These are phyloP conservation scores for Pichiaceae sp. DNA, from an alignment of 1,139 yeast species.

Conservation along the genomic window DNA sequence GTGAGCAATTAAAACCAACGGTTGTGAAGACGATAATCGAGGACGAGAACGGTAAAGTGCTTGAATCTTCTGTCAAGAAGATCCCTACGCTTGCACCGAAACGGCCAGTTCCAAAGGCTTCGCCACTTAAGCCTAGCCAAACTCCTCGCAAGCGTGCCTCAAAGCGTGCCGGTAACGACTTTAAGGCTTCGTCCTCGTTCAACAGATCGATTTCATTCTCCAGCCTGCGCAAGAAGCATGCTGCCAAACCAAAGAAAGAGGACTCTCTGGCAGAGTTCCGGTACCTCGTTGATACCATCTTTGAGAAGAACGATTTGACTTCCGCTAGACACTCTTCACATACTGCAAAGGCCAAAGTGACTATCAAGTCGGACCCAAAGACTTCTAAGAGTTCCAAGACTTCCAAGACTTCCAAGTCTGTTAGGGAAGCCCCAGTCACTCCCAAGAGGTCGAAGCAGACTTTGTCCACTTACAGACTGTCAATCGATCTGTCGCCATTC, in stretches of 20 bases:
- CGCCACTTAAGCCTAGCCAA: too few relatives aligned
- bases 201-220: constrained; percentile 30
- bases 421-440: background rate
- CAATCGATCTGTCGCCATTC: background rate
- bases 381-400: background rate
- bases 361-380: background rate
- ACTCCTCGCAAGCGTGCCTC: constrained; percentile 2
- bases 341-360: background rate
- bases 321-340: background rate
- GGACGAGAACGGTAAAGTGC: constrained; percentile 28
- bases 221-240: constrained; percentile 2
- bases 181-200: constrained; percentile 27
- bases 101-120: background rate
- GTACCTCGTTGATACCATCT: constrained; percentile 24
- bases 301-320: constrained; percentile 9
- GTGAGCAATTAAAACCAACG: background rate
- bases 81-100: constrained; percentile 7
- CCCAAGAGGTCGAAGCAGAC: background rate
- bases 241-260: background rate
- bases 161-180: constrained; percentile 8
- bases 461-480: background rate
- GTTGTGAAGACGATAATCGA: constrained; percentile 32
- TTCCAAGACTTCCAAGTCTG: background rate
- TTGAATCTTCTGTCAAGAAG: constrained; percentile 21
- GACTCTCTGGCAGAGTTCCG: constrained; percentile 20